Base-by-base conservation (phyloP, 2,329 filamentous ascomycete species). In the Aspergillus unguis region DNA sequence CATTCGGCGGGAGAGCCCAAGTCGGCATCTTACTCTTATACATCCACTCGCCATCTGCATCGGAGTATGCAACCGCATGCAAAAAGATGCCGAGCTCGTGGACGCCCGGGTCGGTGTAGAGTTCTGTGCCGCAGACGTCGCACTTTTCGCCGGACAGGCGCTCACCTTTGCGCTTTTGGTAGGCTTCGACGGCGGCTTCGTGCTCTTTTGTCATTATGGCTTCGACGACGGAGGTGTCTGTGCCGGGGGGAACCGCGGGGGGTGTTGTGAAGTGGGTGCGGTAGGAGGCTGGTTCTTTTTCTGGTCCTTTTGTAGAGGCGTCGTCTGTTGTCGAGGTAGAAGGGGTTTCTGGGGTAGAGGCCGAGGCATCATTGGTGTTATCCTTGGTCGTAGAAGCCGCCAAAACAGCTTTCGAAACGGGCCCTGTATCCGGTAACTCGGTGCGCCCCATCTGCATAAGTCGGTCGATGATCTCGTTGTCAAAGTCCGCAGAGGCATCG, bases 61-160 rank as follows among this genome's bases (percentile, higher is more conserved):
- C 92, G 61, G 92, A 86, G 69, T 99, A 99, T 42, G 89, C 85
- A 55, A 91, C 83, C 52, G 92, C 95, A 75, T 99, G 94, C 56
- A 99, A 79, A 81, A 92, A 99, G 37, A 99, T 87, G 0, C 89
- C 90, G 43, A 99, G 79, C 75, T 99, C 94, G 64, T 97, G 92
- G 38, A 80, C 74, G 1, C 92, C 92, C 0, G 94, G 94, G 66
- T 99, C 94, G 11, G 89, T 95, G 72, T 97, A 99, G 40, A 99
- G 77, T 25, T 90, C 88, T 23, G 94, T 96, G 53, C 87, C 81
- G 70, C 94, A 99, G 32, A 91, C 71, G 5, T 86, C 80, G 69
- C 94, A 99, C 11, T 84, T 75, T 64, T 91, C 78, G 9, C 94
- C 94, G 1, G 92, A 95, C 81, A 97, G 87, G 69, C 90, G 92